Conservation (phyloP, 495 filamentous ascomycete species). For the Astrothelium macrocarpum region DNA sequence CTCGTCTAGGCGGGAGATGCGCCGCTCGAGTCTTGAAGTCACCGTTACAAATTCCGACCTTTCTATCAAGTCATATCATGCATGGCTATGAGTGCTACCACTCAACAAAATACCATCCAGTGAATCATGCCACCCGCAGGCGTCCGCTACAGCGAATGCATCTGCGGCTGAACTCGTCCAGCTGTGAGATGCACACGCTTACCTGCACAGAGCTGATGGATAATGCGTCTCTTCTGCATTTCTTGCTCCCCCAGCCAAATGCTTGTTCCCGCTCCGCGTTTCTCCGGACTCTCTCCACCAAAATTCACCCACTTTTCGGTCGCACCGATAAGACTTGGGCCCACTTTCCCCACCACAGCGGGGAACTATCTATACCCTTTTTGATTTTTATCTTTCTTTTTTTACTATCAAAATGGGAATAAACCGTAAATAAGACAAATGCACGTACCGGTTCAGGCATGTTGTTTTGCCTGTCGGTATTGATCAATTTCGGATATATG, state of each 20-base stretch:
- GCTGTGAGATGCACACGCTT: not conserved
- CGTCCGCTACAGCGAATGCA: not conserved
- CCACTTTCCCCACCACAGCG: not conserved
- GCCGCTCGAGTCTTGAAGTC: not conserved
- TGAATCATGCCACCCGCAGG: not conserved
- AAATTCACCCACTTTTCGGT: not conserved
- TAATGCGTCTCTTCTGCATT: too few species aligned
- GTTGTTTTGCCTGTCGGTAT: too few species aligned
- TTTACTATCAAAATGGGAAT: too few species aligned
- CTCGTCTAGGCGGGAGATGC: not conserved
- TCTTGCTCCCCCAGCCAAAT: too few species aligned
- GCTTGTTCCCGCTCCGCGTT: not conserved
- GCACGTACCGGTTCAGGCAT: too few species aligned
- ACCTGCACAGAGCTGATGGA: not conserved
- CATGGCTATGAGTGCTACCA: not conserved
- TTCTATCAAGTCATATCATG: not conserved
- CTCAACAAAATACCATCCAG: not conserved
- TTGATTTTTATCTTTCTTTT: too few species aligned
- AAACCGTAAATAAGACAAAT: too few species aligned
- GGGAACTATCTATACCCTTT: too few species aligned
- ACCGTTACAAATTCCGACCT: not conserved
- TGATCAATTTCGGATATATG: too few species aligned
- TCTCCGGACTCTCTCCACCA: not conserved
- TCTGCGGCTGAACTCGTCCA: not conserved
- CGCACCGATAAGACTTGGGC: not conserved